A percentile compares a stretch with the other conserved stretches of the same genome.
Conservation (phyloP, 352 stramenopile genomes). For the Phytopythium litorale region DNA sequence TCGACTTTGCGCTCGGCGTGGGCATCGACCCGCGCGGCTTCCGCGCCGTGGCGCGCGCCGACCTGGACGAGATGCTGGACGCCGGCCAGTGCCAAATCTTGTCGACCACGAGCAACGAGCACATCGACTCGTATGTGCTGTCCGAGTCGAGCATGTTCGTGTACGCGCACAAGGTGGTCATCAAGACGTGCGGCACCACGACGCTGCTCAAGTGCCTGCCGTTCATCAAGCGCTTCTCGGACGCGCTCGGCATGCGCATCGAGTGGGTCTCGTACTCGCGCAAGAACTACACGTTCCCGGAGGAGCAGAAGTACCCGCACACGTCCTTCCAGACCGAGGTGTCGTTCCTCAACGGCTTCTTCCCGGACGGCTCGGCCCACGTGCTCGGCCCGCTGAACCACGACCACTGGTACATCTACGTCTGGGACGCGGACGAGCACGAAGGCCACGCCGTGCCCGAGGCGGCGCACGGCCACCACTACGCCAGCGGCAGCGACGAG, state of each 20-base stretch:
- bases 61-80: constrained; percentile 94
- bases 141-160: constrained; percentile 99
- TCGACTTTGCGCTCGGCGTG: constrained; percentile 87
- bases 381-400: constrained; percentile 93
- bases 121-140: constrained; percentile 95
- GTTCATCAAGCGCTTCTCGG: constrained; percentile 78
- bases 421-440: constrained; percentile 91
- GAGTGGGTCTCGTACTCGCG: constrained; percentile 98
- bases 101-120: constrained; percentile 93
- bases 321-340: constrained; percentile 96
- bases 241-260: constrained; percentile 92
- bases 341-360: constrained; percentile 92
- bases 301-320: constrained; percentile 97
- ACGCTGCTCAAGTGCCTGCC: constrained; percentile 94
- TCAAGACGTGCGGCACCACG: constrained; percentile 99
- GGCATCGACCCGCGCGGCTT: constrained; percentile 77
- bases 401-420: constrained; percentile 99
- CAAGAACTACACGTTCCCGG: constrained; percentile 99
- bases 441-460: constrained; percentile 15
- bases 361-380: constrained; percentile 80
- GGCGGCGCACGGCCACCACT: constrained; percentile 11
- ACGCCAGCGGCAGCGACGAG: constrained; percentile 14
- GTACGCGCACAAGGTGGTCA: constrained; percentile 97
- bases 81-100: constrained; percentile 97
- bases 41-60: constrained; percentile 78